These are phyloP conservation scores for Phallus indusiatus DNA, from an alignment of 768 basidiomycete genomes.

Conservation along the genomic window DNA sequence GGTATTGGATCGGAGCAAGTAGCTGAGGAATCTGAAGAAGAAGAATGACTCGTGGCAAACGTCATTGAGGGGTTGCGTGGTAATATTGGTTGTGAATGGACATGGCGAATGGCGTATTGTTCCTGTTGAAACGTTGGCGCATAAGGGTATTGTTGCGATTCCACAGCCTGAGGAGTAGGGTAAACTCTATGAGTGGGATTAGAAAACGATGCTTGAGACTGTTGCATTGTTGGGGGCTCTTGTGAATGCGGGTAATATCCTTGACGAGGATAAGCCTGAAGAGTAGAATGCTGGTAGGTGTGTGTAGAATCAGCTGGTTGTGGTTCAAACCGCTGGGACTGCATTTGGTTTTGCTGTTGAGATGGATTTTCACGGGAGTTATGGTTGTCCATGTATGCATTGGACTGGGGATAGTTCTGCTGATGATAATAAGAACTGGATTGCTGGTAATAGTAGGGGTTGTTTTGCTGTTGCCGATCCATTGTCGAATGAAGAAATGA, in stretches of 20 bases:
- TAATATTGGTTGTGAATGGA: conserved; percentile 3
- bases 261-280: not conserved
- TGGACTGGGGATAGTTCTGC: not conserved
- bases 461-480: conserved; percentile 6
- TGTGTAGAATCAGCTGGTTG: not conserved
- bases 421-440: conserved; percentile 2
- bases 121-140: not conserved
- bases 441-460: conserved; percentile 6
- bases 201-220: not conserved
- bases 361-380: not conserved
- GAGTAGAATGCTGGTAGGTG: not conserved
- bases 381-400: not conserved
- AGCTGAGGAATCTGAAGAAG: conserved; percentile 5
- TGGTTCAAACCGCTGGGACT: not conserved
- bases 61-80: not conserved
- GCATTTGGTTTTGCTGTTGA: not conserved
- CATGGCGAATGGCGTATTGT: conserved; percentile 2
- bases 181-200: not conserved
- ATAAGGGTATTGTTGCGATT: not conserved
- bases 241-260: not conserved
- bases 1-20: conserved; percentile 3
- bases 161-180: not conserved
- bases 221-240: not conserved
- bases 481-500: conserved; percentile 1
- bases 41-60: not conserved